phyloP scores from a whole-genome alignment of 2,329 filamentous ascomycete genomes.

The Fusarium pseudonygamai region DNA sequence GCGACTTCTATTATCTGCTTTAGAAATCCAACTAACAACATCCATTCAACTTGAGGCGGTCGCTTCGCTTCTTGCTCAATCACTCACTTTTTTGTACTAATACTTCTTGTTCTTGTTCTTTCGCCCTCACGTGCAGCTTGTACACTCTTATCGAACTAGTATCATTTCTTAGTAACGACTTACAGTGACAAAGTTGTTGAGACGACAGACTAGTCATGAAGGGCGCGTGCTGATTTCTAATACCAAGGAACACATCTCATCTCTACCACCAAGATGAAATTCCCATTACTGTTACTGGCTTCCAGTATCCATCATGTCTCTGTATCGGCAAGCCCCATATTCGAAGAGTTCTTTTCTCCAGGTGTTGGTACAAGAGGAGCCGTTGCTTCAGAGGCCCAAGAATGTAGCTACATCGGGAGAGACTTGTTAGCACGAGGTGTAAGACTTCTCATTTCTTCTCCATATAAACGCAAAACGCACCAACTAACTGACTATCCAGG shows the following conservation, averaged over 20 bases:
- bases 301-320: constrained; percentile 15
- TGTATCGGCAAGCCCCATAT: constrained; percentile 15
- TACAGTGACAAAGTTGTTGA: constrained; percentile 9
- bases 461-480: neutral
- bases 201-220: neutral
- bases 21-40: neutral
- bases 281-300: constrained; percentile 15
- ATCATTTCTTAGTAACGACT: neutral
- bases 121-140: neutral
- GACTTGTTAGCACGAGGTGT: constrained; percentile 66
- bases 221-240: neutral
- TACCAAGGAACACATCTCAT: neutral
- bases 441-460: constrained; percentile 34
- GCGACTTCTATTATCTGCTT: constrained; percentile 10
- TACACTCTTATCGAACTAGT: neutral
- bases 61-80: neutral
- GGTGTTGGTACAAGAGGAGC: constrained; percentile 60
- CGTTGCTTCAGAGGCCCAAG: constrained; percentile 73
- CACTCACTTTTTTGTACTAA: neutral
- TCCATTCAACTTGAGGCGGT: neutral
- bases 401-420: constrained; percentile 76
- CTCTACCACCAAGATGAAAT: neutral
- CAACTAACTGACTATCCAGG: constrained; percentile 49
- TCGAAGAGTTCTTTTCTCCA: constrained; percentile 21
- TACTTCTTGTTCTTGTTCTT: neutral